These are phyloP conservation scores for Zygosaccharomyces pseudobailii DNA, from an alignment of 1,139 yeast genomes.

Conservation along the genomic window DNA sequence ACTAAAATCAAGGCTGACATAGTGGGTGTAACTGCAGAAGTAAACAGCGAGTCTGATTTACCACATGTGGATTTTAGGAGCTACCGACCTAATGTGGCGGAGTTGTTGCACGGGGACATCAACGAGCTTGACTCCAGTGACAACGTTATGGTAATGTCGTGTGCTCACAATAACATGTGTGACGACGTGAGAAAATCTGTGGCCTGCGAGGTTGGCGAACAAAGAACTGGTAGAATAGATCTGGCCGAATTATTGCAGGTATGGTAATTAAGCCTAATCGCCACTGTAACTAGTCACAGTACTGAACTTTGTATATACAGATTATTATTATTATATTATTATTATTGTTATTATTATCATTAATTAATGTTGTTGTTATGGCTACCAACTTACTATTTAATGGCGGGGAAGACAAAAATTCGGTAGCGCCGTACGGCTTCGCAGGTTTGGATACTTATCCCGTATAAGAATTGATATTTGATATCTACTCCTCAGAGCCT, in stretches of 20 bases:
- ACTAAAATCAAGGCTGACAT: background rate
- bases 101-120: slow-evolving; percentile 38
- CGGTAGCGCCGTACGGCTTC: background rate
- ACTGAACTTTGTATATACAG: background rate
- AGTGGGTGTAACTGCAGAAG: background rate
- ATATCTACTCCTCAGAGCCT: too few species aligned
- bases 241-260: slow-evolving; percentile 19
- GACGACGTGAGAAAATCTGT: slow-evolving; percentile 45
- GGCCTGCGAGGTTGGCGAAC: slow-evolving; percentile 18
- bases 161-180: slow-evolving; percentile 48
- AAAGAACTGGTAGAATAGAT: slow-evolving; percentile 18
- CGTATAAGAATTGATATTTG: too few species aligned
- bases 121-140: slow-evolving; percentile 34
- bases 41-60: slow-evolving; percentile 17
- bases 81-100: slow-evolving; percentile 45
- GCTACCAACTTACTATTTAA: background rate
- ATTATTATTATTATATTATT: background rate
- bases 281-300: background rate
- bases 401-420: background rate
- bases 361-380: too few species aligned
- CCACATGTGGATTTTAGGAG: slow-evolving; percentile 41
- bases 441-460: background rate
- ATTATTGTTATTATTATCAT: background rate
- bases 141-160: slow-evolving; percentile 42
- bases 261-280: slow-evolving; percentile 10